Conservation (phyloP, 306 rosid species). For the Acacia melanoxylon region DNA sequence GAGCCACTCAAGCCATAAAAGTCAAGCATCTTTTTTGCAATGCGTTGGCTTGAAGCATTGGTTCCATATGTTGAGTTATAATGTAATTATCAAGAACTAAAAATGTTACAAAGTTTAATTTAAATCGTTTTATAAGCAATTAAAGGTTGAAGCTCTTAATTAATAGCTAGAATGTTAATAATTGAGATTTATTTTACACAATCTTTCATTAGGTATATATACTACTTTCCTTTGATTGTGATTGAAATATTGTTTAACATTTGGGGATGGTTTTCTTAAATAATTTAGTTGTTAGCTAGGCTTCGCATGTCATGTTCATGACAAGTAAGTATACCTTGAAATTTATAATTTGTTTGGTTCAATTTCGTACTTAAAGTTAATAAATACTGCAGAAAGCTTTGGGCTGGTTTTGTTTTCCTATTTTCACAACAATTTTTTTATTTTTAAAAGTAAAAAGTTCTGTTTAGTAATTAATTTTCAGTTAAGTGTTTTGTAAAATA, state of each 20-base stretch:
- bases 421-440: too few relatives aligned
- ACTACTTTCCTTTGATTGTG: background rate
- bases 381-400: too few relatives aligned
- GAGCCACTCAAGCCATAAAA: constrained; percentile 55
- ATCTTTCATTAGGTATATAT: too few relatives aligned
- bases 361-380: background rate
- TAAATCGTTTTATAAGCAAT: background rate
- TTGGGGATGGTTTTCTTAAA: background rate
- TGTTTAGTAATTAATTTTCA: too few relatives aligned
- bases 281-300: background rate
- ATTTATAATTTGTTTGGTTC: background rate
- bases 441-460: too few relatives aligned
- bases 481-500: too few relatives aligned
- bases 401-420: too few relatives aligned
- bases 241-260: too few relatives aligned
- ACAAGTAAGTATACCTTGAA: background rate
- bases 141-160: background rate
- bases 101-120: background rate
- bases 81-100: background rate
- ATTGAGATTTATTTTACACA: background rate
- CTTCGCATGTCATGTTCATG: background rate
- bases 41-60: constrained; percentile 18
- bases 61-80: background rate
- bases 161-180: background rate
- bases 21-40: constrained; percentile 53